Evolutionary conservation across 768 basidiomycete genomes (phyloP).

Genomic region (Paxillus involutus): DNA sequence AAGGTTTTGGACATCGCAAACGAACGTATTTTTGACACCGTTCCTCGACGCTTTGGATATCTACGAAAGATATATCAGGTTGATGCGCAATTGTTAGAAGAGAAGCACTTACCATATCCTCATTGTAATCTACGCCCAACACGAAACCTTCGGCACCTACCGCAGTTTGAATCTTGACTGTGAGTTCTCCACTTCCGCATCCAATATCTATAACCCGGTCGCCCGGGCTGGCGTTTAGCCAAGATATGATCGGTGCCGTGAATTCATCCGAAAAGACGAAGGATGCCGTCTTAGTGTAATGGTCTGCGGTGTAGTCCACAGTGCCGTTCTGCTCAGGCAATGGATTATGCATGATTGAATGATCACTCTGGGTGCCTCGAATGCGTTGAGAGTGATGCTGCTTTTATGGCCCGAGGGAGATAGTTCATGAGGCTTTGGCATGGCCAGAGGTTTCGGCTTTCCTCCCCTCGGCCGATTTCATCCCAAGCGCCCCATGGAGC

Average conservation of each 20-base stretch:
- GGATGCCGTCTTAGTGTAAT: conserved; percentile 62
- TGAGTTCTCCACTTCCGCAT: conserved; percentile 83
- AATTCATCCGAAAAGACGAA: conserved; percentile 63
- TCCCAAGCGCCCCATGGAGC: too few relatives aligned
- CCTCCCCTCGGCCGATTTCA: conserved; percentile 20
- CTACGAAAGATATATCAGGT: conserved; percentile 32
- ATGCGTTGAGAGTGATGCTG: not conserved
- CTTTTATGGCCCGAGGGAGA: not conserved
- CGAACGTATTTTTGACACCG: conserved; percentile 46
- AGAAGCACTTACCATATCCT: conserved; percentile 62
- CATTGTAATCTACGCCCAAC: conserved; percentile 68
- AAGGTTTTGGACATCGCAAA: conserved; percentile 55
- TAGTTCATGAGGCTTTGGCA: not conserved
- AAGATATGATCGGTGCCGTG: conserved; percentile 53
- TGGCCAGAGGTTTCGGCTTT: conserved; percentile 13
- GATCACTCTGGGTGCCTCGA: not conserved
- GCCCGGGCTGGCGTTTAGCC: conserved; percentile 63
- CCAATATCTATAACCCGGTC: conserved; percentile 77
- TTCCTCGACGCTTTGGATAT: conserved; percentile 50
- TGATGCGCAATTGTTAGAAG: not conserved
- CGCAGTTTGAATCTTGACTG: conserved; percentile 49
- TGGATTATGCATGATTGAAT: conserved; percentile 9
- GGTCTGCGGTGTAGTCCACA: conserved; percentile 56
- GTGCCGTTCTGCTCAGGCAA: not conserved
- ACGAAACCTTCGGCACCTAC: conserved; percentile 56